Evolutionary conservation across 2,329 filamentous ascomycete species (phyloP).

Genomic region (Colletotrichum plurivorum): DNA sequence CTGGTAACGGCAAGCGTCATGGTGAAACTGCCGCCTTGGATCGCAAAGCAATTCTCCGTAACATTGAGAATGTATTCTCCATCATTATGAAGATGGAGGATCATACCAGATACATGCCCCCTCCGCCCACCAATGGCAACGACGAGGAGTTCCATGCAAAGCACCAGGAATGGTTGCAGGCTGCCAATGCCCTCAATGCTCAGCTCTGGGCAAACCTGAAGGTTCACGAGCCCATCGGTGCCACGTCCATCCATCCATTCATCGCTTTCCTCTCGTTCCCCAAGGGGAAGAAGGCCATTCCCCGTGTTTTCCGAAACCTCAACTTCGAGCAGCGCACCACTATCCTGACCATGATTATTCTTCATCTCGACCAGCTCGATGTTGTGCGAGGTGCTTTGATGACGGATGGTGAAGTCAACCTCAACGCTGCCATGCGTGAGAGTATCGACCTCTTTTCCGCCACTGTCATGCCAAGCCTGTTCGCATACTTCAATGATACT

Average conservation of each 20-base stretch:
- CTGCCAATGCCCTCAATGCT: conserved; percentile 78
- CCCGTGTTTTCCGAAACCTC: conserved; percentile 94
- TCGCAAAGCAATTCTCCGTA: conserved; percentile 85
- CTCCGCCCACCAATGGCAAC: conserved; percentile 70
- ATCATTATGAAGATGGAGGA: conserved; percentile 96
- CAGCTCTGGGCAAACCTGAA: conserved; percentile 90
- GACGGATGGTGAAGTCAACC: conserved; percentile 76
- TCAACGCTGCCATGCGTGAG: conserved; percentile 86
- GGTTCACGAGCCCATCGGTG: conserved; percentile 91
- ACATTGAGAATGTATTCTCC: conserved; percentile 90
- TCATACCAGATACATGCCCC: conserved; percentile 85
- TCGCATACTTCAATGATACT: conserved; percentile 92
- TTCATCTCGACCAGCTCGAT: conserved; percentile 92
- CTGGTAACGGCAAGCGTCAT: conserved; percentile 61
- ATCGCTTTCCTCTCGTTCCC: conserved; percentile 94
- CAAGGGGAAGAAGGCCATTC: conserved; percentile 97
- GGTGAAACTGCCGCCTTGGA: conserved; percentile 70
- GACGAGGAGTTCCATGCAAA: conserved; percentile 79
- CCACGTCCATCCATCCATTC: conserved; percentile 87
- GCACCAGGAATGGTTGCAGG: conserved; percentile 85
- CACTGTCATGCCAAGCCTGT: conserved; percentile 89
- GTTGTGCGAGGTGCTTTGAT: conserved; percentile 88
- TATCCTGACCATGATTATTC: conserved; percentile 94
- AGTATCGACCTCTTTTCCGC: conserved; percentile 92
- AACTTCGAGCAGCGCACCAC: conserved; percentile 94